Percentiles rank a stretch among this genome's conserved stretches.
Conservation (phyloP, 2,329 filamentous ascomycete species). For the Mariannaea sp. region DNA sequence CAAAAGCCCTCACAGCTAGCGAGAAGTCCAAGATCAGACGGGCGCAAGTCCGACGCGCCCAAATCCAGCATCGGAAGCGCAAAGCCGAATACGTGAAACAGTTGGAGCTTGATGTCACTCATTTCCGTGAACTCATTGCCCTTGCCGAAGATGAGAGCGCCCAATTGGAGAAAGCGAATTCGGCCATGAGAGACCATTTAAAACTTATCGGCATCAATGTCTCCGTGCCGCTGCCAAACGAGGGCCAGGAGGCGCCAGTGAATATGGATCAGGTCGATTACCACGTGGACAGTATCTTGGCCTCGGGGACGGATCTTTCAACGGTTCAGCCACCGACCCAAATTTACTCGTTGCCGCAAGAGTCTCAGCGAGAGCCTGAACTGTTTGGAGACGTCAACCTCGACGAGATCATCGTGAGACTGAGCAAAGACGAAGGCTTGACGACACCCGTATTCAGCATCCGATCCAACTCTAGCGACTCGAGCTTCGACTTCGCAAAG, state of each 20-base stretch:
- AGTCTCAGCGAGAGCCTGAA: conserved; percentile 24
- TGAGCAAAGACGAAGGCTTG: conserved; percentile 49
- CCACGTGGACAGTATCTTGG: conserved; percentile 31
- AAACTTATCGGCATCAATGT: conserved; percentile 32
- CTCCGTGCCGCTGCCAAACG: neutral
- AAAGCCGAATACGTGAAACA: conserved; percentile 60
- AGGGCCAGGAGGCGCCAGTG: neutral
- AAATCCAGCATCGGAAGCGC: conserved; percentile 60
- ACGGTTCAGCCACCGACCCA: conserved; percentile 2
- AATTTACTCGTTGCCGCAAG: neutral
- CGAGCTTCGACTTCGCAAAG: neutral
- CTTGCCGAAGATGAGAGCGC: conserved; percentile 47
- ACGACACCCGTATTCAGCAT: conserved; percentile 52
- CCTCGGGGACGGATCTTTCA: conserved; percentile 8
- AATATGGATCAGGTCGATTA: conserved; percentile 13
- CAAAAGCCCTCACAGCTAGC: conserved; percentile 31
- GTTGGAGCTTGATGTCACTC: conserved; percentile 56
- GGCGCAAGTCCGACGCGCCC: conserved; percentile 57
- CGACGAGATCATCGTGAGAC: conserved; percentile 47
- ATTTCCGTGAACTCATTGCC: conserved; percentile 54
- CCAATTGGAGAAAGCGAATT: conserved; percentile 50
- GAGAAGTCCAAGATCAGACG: conserved; percentile 54
- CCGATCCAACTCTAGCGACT: conserved; percentile 36
- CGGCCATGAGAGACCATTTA: conserved; percentile 46
- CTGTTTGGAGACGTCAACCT: conserved; percentile 44